These are phyloP conservation scores for Simplicillium aogashimaense DNA, from an alignment of 2,329 filamentous ascomycete genomes.

Conservation along the genomic window DNA sequence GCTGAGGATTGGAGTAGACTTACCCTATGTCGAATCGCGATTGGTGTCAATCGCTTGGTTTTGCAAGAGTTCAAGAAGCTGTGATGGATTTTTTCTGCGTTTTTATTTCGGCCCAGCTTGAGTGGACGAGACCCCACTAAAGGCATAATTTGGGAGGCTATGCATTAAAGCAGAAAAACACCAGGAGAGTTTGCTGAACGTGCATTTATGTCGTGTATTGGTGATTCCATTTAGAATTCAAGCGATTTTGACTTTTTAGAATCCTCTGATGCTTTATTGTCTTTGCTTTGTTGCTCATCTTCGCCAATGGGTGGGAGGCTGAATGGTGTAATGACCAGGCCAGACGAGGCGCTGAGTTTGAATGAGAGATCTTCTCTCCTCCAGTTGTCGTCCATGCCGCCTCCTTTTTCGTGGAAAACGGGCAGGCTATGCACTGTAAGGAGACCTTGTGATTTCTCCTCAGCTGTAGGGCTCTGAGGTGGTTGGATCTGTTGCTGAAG, in stretches of 20 bases:
- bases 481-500: constrained; percentile 46
- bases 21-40: constrained; percentile 5
- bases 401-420: constrained; percentile 79
- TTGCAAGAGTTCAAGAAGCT: background rate
- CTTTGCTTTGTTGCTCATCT: constrained; percentile 35
- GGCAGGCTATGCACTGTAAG: constrained; percentile 76
- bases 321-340: constrained; percentile 79
- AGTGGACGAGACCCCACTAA: background rate
- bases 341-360: constrained; percentile 68
- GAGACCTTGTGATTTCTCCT: constrained; percentile 71
- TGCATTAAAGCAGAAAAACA: constrained; percentile 3
- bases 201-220: background rate
- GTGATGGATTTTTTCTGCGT: background rate
- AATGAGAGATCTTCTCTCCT: constrained; percentile 84
- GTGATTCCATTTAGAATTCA: constrained; percentile 48
- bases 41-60: background rate
- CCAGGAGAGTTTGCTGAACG: too few relatives aligned
- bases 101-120: background rate
- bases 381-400: constrained; percentile 58
- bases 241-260: constrained; percentile 51
- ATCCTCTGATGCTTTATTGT: constrained; percentile 34
- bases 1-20: constrained; percentile 6
- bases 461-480: constrained; percentile 46
- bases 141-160: constrained; percentile 7
- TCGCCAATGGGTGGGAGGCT: constrained; percentile 80